Percentiles rank a stretch among this genome's conserved stretches.
Conservation (phyloP, 345 rosid genomes). For the Acer negundo region DNA sequence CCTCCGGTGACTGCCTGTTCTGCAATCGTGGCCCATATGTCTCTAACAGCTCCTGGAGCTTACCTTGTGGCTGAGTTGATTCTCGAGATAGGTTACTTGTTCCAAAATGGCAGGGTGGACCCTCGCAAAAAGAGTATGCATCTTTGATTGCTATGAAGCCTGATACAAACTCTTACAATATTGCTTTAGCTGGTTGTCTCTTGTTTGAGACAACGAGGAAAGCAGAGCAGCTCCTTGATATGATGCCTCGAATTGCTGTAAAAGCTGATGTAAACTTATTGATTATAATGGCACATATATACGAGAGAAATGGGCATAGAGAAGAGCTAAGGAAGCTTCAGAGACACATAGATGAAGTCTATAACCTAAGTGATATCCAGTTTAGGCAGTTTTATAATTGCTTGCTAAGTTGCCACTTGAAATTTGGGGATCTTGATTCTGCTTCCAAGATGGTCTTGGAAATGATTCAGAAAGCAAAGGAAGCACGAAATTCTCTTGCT, state of each 20-base stretch:
- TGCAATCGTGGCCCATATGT: conserved; percentile 68
- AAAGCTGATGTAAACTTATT: conserved; percentile 64
- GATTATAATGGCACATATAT: conserved; percentile 75
- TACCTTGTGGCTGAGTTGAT: conserved; percentile 84
- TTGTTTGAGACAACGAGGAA: conserved; percentile 82
- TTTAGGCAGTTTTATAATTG: conserved; percentile 80
- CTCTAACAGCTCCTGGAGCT: conserved; percentile 68
- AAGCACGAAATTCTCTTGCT: conserved; percentile 75
- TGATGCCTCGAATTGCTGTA: conserved; percentile 68
- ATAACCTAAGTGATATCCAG: conserved; percentile 60
- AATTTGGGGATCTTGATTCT: conserved; percentile 81
- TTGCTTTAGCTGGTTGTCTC: conserved; percentile 82
- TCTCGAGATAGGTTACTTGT: conserved; percentile 81
- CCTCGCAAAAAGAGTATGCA: conserved; percentile 79
- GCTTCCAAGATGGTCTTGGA: conserved; percentile 84
- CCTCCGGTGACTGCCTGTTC: conserved; percentile 89
- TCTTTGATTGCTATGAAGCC: conserved; percentile 91
- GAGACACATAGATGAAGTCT: conserved; percentile 82
- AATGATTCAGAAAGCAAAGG: conserved; percentile 80
- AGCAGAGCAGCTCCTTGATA: conserved; percentile 84
- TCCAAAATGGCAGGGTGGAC: conserved; percentile 74
- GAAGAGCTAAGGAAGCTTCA: conserved; percentile 82
- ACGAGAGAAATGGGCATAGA: conserved; percentile 86
- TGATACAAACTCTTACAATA: conserved; percentile 61
- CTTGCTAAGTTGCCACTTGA: conserved; percentile 75